A percentile compares a stretch with the other conserved stretches of the same genome.
Conservation (phyloP, 2,329 filamentous ascomycete genomes). For the Gaeumannomyces tritici region DNA sequence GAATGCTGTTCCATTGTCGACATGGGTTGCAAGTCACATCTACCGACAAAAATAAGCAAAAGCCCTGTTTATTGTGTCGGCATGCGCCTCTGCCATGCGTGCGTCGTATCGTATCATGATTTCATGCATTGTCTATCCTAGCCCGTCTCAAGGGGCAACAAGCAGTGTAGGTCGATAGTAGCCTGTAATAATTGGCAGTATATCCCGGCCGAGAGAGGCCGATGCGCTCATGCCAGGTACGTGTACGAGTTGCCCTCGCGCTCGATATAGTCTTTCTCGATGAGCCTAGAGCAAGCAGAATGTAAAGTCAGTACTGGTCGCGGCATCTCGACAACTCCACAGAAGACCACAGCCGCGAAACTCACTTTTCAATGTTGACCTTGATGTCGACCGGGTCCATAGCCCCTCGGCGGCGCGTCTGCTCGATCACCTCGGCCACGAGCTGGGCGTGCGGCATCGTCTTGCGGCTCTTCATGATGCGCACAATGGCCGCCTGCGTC, state of each 20-base stretch:
- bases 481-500: conserved; percentile 91
- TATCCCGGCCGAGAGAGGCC: background rate
- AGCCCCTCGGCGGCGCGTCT: conserved; percentile 78
- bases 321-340: background rate
- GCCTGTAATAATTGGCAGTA: background rate
- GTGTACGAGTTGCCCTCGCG: conserved; percentile 61
- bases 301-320: background rate
- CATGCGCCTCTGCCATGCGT: background rate
- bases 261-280: conserved; percentile 91
- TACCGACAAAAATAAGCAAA: no score
- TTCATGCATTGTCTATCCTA: background rate
- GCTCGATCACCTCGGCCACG: conserved; percentile 83
- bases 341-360: conserved; percentile 10
- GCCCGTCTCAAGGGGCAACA: background rate
- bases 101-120: background rate
- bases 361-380: conserved; percentile 89
- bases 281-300: conserved; percentile 52
- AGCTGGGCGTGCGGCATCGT: conserved; percentile 77
- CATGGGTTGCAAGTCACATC: no score
- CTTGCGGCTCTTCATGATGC: conserved; percentile 95
- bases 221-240: conserved; percentile 52
- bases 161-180: no score
- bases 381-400: conserved; percentile 86
- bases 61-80: no score
- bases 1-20: no score